A percentile compares a stretch with the other conserved stretches of the same genome.
phyloP scores from a whole-genome alignment of 768 basidiomycete species.

The Boletus sp. region DNA sequence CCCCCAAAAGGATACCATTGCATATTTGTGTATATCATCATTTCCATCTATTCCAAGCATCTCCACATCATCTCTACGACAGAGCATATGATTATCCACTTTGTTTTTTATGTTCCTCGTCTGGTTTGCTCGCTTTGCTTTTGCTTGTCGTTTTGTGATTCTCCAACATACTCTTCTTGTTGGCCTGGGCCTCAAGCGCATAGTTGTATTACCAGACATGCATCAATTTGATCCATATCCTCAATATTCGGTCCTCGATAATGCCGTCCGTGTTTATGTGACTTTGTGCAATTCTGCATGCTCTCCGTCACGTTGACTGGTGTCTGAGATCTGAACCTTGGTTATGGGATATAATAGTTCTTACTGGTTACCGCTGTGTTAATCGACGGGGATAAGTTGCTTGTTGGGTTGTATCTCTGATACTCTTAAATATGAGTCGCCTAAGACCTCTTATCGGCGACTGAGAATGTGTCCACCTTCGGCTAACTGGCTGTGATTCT shows the following conservation, averaged over 20 bases:
- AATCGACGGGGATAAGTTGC: background rate
- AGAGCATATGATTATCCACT: conserved; percentile 22
- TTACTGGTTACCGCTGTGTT: background rate
- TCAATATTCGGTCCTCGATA: conserved; percentile 6
- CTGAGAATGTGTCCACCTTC: background rate
- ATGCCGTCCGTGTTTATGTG: conserved; percentile 4
- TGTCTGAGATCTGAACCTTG: background rate
- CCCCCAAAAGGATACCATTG: conserved; percentile 28
- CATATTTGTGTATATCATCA: conserved; percentile 35
- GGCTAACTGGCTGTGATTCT: background rate
- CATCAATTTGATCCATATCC: conserved; percentile 31
- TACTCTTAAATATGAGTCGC: background rate
- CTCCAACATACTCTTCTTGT: conserved; percentile 24
- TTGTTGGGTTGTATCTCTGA: background rate
- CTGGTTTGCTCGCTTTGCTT: conserved; percentile 29
- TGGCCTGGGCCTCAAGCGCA: conserved; percentile 28
- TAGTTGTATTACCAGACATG: conserved; percentile 33
- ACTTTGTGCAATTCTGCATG: conserved; percentile 5
- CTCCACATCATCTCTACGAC: conserved; percentile 27
- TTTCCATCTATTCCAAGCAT: conserved; percentile 33
- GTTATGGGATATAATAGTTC: background rate
- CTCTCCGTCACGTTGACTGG: background rate
- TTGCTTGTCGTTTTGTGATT: conserved; percentile 29
- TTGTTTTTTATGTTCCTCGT: conserved; percentile 23
- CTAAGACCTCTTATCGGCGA: background rate